Evolutionary conservation across 768 basidiomycete species (phyloP).

Genomic region (Chalciporus piperatus): DNA sequence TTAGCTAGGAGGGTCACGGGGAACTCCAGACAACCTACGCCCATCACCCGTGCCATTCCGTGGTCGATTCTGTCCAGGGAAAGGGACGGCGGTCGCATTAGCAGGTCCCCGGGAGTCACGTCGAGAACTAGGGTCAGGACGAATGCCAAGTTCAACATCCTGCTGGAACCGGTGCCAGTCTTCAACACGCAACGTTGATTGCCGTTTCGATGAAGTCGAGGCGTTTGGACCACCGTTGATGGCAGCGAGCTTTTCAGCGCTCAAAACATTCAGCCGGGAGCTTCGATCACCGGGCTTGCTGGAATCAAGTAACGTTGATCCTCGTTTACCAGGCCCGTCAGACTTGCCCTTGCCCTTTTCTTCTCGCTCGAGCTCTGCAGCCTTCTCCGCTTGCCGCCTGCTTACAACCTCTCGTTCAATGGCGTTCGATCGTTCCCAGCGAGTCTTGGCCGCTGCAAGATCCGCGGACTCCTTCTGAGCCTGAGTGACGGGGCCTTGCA

Average conservation of each 20-base stretch:
- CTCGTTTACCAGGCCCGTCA: slow-evolving; percentile 40
- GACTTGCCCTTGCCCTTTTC: slow-evolving; percentile 47
- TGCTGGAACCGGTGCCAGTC: slow-evolving; percentile 81
- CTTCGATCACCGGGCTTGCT: slow-evolving; percentile 38
- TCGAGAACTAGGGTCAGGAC: slow-evolving; percentile 20
- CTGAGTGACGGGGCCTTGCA: slow-evolving; percentile 84
- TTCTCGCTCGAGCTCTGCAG: slow-evolving; percentile 43
- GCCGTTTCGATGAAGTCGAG: slow-evolving; percentile 52
- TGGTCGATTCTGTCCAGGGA: slow-evolving; percentile 28
- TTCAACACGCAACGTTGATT: slow-evolving; percentile 78
- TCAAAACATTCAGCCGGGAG: slow-evolving; percentile 37
- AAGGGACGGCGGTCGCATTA: slow-evolving; percentile 32
- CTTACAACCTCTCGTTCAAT: slow-evolving; percentile 73
- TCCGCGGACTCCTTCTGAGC: slow-evolving; percentile 77
- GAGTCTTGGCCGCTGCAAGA: slow-evolving; percentile 67
- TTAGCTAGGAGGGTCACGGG: slow-evolving; percentile 43
- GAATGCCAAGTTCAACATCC: slow-evolving; percentile 37
- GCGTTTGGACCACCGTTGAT: slow-evolving; percentile 29
- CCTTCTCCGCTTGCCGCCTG: slow-evolving; percentile 71
- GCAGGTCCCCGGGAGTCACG: slow-evolving; percentile 22
- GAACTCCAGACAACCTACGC: slow-evolving; percentile 30
- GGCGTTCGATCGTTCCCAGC: slow-evolving; percentile 79
- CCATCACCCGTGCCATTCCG: slow-evolving; percentile 23
- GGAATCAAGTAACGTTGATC: slow-evolving; percentile 26
- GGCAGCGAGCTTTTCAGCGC: slow-evolving; percentile 57